These are phyloP conservation scores for Daldinia loculata DNA, from an alignment of 495 filamentous ascomycete genomes.

Conservation along the genomic window DNA sequence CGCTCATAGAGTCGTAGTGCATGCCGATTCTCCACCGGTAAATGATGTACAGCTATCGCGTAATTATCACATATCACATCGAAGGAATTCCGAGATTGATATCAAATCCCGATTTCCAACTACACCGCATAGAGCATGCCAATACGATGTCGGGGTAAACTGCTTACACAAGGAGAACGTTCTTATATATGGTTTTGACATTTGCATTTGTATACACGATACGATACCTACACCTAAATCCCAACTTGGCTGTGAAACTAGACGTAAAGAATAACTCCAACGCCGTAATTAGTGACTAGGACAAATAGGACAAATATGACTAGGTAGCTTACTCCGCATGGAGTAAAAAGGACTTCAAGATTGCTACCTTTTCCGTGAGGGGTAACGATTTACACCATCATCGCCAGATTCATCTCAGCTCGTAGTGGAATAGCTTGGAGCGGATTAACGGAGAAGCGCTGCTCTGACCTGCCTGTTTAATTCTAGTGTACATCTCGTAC, in stretches of 20 bases:
- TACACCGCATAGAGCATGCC: not conserved
- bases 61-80: conserved; percentile 19
- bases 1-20: conserved; percentile 11
- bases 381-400: conserved; percentile 24
- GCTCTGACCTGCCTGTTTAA: conserved; percentile 31
- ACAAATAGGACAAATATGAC: conserved; percentile 7
- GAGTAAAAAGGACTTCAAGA: conserved; percentile 6
- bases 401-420: not conserved
- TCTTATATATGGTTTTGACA: not conserved
- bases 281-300: not conserved
- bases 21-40: conserved; percentile 1
- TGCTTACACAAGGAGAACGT: not conserved
- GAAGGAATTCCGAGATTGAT: conserved; percentile 8
- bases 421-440: conserved; percentile 1
- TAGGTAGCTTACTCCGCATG: conserved; percentile 22
- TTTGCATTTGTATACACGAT: not conserved
- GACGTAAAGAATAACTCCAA: not conserved
- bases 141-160: conserved; percentile 16
- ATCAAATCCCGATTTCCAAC: not conserved
- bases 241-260: not conserved
- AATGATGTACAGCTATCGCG: conserved; percentile 7
- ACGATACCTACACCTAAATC: not conserved
- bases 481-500: conserved; percentile 9
- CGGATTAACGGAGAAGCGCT: conserved; percentile 26
- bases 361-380: conserved; percentile 11